These are phyloP conservation scores for Microthyrium microscopicum DNA, from an alignment of 2,329 filamentous ascomycete species.

Conservation along the genomic window DNA sequence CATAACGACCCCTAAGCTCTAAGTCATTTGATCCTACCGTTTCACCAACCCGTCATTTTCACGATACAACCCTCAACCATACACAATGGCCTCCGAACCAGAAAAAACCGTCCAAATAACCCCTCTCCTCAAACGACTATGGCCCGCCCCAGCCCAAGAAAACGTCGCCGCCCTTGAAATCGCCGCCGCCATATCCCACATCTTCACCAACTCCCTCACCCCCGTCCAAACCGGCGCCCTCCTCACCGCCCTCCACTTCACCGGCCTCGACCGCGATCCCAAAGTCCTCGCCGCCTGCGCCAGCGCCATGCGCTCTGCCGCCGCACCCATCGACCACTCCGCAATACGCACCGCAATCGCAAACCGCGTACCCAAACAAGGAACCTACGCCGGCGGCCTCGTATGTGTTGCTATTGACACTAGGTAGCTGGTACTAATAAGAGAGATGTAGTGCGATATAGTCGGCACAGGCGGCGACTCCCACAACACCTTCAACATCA, in stretches of 20 bases:
- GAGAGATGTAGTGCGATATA: conserved; percentile 71
- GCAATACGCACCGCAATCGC: conserved; percentile 45
- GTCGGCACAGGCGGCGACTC: conserved; percentile 93
- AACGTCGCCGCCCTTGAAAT: conserved; percentile 63
- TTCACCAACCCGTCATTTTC: too few relatives aligned
- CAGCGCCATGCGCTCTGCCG: conserved; percentile 65
- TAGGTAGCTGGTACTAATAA: background rate
- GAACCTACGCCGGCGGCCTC: conserved; percentile 65
- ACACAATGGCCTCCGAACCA: too few relatives aligned
- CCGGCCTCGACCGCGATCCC: conserved; percentile 63
- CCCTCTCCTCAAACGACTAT: conserved; percentile 55
- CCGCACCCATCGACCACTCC: conserved; percentile 50
- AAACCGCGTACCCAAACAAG: conserved; percentile 45
- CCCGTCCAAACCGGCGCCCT: conserved; percentile 75
- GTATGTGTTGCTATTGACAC: conserved; percentile 32
- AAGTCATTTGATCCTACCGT: too few relatives aligned
- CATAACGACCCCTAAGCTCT: too few relatives aligned
- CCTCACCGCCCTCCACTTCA: conserved; percentile 84
- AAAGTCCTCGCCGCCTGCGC: conserved; percentile 80
- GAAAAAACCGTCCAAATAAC: conserved; percentile 37
- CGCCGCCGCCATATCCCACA: conserved; percentile 72
- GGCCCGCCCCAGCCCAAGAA: conserved; percentile 36
- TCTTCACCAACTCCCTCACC: conserved; percentile 83
- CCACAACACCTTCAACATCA: conserved; percentile 97
- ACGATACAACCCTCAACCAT: too few relatives aligned